These are phyloP conservation scores for Hortiboletus flavorubellus DNA, from an alignment of 768 basidiomycete genomes.

Conservation along the genomic window DNA sequence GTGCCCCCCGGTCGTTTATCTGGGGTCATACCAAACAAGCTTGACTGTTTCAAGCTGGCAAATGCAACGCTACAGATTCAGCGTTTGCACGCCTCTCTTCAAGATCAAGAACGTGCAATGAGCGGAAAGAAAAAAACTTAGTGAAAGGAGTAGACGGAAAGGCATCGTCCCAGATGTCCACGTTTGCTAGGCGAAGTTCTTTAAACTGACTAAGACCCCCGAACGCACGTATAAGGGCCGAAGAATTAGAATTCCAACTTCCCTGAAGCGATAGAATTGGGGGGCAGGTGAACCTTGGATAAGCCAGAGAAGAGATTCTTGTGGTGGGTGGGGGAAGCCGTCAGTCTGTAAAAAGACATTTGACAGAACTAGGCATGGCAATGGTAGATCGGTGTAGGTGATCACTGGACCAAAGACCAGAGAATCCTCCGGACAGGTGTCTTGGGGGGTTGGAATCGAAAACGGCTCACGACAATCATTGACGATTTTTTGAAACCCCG, in stretches of 20 bases:
- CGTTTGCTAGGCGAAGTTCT: conserved; percentile 53
- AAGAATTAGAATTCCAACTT: conserved; percentile 18
- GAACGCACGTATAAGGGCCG: conserved; percentile 43
- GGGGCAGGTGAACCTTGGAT: conserved; percentile 59
- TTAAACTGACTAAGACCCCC: conserved; percentile 49
- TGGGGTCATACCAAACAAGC: conserved; percentile 52
- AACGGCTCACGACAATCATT: conserved; percentile 42
- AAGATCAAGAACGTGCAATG: conserved; percentile 57
- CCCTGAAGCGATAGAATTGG: conserved; percentile 56
- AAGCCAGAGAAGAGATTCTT: conserved; percentile 50
- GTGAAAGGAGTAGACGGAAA: conserved; percentile 38
- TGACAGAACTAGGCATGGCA: conserved; percentile 62
- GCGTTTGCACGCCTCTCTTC: conserved; percentile 59
- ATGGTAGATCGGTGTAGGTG: conserved; percentile 55
- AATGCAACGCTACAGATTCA: conserved; percentile 47
- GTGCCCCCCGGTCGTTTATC: conserved; percentile 54
- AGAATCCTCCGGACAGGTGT: conserved; percentile 52
- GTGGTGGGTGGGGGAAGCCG: conserved; percentile 51
- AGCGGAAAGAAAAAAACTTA: conserved; percentile 40
- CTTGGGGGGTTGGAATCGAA: conserved; percentile 20
- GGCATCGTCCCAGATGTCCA: conserved; percentile 59
- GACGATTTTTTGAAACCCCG: no score
- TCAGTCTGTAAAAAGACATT: conserved; percentile 64
- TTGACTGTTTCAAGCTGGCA: conserved; percentile 43
- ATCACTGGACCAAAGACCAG: conserved; percentile 47